These are phyloP conservation scores for Durusdinium trenchii DNA, from an alignment of 73 alveolate genomes.

Conservation along the genomic window DNA sequence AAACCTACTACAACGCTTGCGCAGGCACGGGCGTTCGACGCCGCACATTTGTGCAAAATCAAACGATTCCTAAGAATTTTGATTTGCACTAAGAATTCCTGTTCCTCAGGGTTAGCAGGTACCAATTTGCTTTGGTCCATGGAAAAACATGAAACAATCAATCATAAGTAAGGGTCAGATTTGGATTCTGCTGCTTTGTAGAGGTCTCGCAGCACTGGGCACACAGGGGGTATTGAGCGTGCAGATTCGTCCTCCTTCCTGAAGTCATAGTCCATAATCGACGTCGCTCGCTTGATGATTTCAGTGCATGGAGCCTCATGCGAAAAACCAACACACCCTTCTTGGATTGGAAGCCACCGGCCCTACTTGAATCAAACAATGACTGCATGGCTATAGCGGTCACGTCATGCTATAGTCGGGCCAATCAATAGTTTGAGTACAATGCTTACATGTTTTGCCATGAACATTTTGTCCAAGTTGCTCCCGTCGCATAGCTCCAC, in stretches of 20 bases:
- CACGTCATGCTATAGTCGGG: no score
- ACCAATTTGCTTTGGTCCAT: background rate
- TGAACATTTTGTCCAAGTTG: background rate
- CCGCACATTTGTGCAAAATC: no score
- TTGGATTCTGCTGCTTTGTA: background rate
- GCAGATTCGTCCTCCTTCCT: background rate
- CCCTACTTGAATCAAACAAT: no score
- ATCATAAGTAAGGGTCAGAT: background rate
- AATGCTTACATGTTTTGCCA: no score
- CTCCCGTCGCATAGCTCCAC: constrained; percentile 78
- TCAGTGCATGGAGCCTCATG: background rate
- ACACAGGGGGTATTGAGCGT: background rate
- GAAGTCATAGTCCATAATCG: constrained; percentile 1
- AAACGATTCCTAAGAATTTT: no score
- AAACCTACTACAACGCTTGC: no score
- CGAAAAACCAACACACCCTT: background rate
- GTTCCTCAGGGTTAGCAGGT: no score
- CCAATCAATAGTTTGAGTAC: no score
- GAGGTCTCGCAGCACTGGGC: constrained; percentile 21
- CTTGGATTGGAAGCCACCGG: no score
- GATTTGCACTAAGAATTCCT: no score
- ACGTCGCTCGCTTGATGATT: background rate
- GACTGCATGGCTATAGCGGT: no score
- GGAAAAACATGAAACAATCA: background rate
- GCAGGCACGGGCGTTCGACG: no score